A percentile compares a stretch with the other conserved stretches of the same genome.
phyloP scores from a whole-genome alignment of 164 flowering plant genomes.

The Annona cherimola region DNA sequence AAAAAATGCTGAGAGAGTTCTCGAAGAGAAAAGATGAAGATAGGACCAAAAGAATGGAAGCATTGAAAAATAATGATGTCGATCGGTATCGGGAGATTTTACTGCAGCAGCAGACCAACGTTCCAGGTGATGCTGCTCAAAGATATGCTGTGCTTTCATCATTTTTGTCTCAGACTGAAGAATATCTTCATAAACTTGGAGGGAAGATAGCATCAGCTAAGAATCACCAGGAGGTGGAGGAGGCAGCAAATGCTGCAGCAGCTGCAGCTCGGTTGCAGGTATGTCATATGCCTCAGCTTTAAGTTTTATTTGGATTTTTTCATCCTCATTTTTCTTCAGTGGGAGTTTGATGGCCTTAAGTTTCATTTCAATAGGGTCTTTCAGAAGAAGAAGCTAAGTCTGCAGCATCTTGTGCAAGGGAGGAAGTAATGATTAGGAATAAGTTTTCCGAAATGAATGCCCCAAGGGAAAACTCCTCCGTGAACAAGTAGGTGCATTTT shows the following conservation, averaged over 20 bases:
- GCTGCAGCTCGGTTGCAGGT: conserved; percentile 88
- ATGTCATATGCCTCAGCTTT: conserved; percentile 19
- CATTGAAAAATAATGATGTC: conserved; percentile 97
- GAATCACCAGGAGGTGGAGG: conserved; percentile 91
- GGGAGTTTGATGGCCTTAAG: background rate
- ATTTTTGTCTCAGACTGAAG: conserved; percentile 93
- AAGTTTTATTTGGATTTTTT: background rate
- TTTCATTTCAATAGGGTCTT: conserved; percentile 58
- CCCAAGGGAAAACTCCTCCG: conserved; percentile 78
- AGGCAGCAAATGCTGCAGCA: conserved; percentile 88
- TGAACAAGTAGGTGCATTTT: conserved; percentile 51
- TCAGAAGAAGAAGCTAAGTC: conserved; percentile 97
- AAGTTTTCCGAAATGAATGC: conserved; percentile 97
- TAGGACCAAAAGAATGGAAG: conserved; percentile 92
- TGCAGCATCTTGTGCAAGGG: conserved; percentile 93
- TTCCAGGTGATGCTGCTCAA: conserved; percentile 91
- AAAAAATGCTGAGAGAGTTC: conserved; percentile 90
- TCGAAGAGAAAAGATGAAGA: conserved; percentile 96
- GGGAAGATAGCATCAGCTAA: conserved; percentile 91
- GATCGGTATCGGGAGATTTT: conserved; percentile 96
- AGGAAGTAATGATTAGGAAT: conserved; percentile 96
- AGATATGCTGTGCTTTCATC: conserved; percentile 91
- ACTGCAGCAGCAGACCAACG: conserved; percentile 94
- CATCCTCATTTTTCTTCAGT: background rate
- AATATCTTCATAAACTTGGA: conserved; percentile 88